Evolutionary conservation across 805 yeast genomes (phyloP).

Genomic region (Ogataea degrootiae): DNA sequence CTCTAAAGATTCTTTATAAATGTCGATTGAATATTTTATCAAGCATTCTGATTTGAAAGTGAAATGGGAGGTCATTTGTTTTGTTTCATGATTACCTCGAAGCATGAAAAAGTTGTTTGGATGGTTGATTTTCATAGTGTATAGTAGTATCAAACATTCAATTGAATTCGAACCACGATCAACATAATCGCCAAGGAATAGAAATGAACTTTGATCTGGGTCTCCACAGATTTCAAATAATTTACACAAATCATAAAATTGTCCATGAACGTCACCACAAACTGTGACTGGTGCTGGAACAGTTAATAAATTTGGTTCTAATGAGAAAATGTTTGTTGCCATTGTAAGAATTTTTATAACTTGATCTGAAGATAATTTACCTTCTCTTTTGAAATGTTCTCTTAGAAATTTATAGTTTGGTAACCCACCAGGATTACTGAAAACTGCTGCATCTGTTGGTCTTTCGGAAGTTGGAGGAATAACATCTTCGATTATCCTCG

Average conservation of each 20-base stretch:
- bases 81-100: conserved; percentile 94
- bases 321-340: conserved; percentile 58
- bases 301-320: conserved; percentile 74
- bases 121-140: conserved; percentile 71
- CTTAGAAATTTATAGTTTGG: conserved; percentile 72
- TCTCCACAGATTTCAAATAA: conserved; percentile 91
- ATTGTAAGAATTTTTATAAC: conserved; percentile 57
- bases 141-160: conserved; percentile 73
- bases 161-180: conserved; percentile 91
- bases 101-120: conserved; percentile 74
- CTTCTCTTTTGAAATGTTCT: conserved; percentile 75
- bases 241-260: conserved; percentile 83
- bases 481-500: conserved; percentile 53
- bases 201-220: conserved; percentile 67
- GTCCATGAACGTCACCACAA: conserved; percentile 98
- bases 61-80: conserved; percentile 88
- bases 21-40: conserved; percentile 63
- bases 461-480: conserved; percentile 58
- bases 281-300: conserved; percentile 93
- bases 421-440: conserved; percentile 48
- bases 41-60: conserved; percentile 88
- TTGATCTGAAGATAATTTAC: conserved; percentile 69
- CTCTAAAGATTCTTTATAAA: conserved; percentile 69
- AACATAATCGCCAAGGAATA: conserved; percentile 91
- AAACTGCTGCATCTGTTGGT: conserved; percentile 69